Evolutionary conservation across 140 eudicot species (phyloP).

Genomic region (Flaveria floridana): DNA sequence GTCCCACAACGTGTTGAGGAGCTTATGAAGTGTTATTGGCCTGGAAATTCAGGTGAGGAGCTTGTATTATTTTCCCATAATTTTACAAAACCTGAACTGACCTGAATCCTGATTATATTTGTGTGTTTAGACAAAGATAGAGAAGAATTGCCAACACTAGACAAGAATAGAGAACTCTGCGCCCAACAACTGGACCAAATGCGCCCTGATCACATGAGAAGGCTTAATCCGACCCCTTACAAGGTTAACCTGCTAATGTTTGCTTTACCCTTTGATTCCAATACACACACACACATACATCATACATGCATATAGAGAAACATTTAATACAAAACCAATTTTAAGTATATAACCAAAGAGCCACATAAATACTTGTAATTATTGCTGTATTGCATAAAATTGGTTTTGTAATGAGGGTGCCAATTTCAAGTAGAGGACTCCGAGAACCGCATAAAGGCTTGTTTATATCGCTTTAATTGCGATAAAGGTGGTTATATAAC

Average conservation of each 20-base stretch:
- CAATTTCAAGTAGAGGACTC: too few relatives aligned
- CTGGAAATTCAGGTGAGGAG: constrained; percentile 67
- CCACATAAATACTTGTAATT: neutral
- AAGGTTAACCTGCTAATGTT: constrained; percentile 37
- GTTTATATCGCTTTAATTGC: neutral
- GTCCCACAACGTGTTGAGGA: constrained; percentile 95
- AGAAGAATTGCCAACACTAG: constrained; percentile 67
- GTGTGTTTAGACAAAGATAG: constrained; percentile 54
- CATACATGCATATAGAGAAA: neutral
- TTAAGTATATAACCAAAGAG: neutral
- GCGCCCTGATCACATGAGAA: constrained; percentile 98
- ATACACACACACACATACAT: neutral
- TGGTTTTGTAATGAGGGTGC: neutral
- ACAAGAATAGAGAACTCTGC: constrained; percentile 65
- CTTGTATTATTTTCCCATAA: neutral
- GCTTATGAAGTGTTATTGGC: constrained; percentile 90
- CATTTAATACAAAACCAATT: neutral
- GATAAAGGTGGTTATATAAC: neutral
- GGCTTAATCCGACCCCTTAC: constrained; percentile 93
- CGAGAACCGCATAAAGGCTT: neutral
- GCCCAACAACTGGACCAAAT: constrained; percentile 70
- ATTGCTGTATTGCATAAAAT: neutral
- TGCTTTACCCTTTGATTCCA: neutral
- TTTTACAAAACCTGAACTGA: neutral
- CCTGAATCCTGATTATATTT: neutral